Base-by-base conservation (phyloP, 192 early-diverging fungal species). In the Mortierella claussenii region DNA sequence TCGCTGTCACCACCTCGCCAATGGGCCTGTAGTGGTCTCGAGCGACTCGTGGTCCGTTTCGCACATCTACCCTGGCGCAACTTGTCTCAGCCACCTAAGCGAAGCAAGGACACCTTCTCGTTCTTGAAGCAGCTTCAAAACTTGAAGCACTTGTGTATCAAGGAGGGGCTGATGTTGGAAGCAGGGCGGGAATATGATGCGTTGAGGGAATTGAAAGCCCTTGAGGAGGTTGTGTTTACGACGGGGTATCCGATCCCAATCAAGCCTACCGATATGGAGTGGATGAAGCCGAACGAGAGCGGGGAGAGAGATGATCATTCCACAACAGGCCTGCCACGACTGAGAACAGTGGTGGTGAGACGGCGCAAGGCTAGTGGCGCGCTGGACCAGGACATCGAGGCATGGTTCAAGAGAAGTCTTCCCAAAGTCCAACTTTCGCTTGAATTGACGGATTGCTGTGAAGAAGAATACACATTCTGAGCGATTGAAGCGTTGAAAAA, bases 201-300 rank as follows among this genome's bases (percentile, higher is more conserved):
- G 4, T 28, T 76, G 28, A 24, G 8, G 3, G 45, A 48, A 11
- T 28, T 76, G 44, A 11, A 2, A 0, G 26, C 12, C 5, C 24
- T 76, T 8, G 73, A 76, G 24, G 63, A 76, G 45, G 42, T 76
- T 1, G 64, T 76, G 5, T 67, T 76, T 34, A 62, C 73, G 10
- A 76, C 73, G 3, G 66, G 73, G 26, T 76, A 76, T 31, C 73
- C 73, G 15, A 67, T 76, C 58, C 73, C 73, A 32, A 54, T 76
- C 57, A 76, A 67, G 47, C 46, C 58, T 31, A 9, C 34, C 20
- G 73, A 76, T 26, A 56, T 76, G 45, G 23, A 28, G 18, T 40
- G 48, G 57, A 61, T 48, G 36, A 12, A 0, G 6, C 28, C 27
- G 17, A 18, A 37, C 6, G 18, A 21, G 7, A 30, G 0, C 6